Evolutionary conservation across 768 basidiomycete species (phyloP).

Genomic region (Pleurotus ostreatus): DNA sequence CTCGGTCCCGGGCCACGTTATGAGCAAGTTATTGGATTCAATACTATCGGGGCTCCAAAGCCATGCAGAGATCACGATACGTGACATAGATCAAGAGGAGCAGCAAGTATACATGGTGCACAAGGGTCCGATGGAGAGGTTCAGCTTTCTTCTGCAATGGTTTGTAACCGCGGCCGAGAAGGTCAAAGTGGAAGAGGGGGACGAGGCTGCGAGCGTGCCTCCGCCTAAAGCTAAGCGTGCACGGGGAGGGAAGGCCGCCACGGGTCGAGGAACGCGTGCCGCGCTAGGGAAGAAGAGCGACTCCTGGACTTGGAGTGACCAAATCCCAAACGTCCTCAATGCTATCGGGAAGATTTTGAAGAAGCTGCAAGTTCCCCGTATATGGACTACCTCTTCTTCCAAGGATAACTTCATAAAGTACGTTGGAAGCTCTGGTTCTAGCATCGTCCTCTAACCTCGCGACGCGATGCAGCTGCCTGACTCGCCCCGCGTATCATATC

Average conservation of each 20-base stretch:
- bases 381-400: constrained; percentile 89
- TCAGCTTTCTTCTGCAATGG: constrained; percentile 90
- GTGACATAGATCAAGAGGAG: constrained; percentile 68
- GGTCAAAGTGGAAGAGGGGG: constrained; percentile 50
- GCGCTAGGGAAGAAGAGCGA: constrained; percentile 42
- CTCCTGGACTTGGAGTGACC: constrained; percentile 75
- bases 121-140: constrained; percentile 81
- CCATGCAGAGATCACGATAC: constrained; percentile 68
- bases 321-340: constrained; percentile 65
- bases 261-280: constrained; percentile 27
- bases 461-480: constrained; percentile 63
- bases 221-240: constrained; percentile 51
- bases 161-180: constrained; percentile 81
- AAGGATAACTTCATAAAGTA: constrained; percentile 83
- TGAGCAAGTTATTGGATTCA: constrained; percentile 88
- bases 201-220: constrained; percentile 40
- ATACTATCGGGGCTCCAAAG: constrained; percentile 70
- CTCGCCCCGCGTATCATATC: constrained; percentile 83
- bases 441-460: constrained; percentile 7
- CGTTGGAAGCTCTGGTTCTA: constrained; percentile 21
- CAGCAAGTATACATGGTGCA: constrained; percentile 58
- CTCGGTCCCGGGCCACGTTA: constrained; percentile 54
- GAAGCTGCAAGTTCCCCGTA: constrained; percentile 58
- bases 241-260: constrained; percentile 52
- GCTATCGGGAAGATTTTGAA: constrained; percentile 71